Evolutionary conservation across 495 filamentous ascomycete species (phyloP).

Genomic region (Jackrogersella multiformis): DNA sequence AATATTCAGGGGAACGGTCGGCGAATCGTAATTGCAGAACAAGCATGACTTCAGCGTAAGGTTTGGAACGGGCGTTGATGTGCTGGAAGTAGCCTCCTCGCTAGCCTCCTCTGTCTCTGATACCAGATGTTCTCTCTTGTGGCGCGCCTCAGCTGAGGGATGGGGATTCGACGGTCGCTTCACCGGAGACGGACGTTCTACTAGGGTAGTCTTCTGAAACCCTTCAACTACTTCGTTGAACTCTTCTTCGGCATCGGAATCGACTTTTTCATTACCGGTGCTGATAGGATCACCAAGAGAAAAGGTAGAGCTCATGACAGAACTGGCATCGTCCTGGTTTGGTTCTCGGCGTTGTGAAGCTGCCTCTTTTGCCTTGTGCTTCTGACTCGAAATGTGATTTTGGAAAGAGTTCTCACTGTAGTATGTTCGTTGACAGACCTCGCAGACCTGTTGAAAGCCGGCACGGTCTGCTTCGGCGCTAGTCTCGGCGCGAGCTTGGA

Average conservation of each 20-base stretch:
- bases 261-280: slow-evolving; percentile 58
- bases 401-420: slow-evolving; percentile 95
- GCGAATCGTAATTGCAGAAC: slow-evolving; percentile 87
- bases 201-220: slow-evolving; percentile 75
- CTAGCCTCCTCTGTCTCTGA: slow-evolving; percentile 43
- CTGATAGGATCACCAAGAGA: slow-evolving; percentile 84
- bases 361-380: slow-evolving; percentile 77
- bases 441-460: slow-evolving; percentile 84
- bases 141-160: slow-evolving; percentile 58
- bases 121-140: slow-evolving; percentile 50
- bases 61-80: slow-evolving; percentile 47
- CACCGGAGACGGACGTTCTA: slow-evolving; percentile 65
- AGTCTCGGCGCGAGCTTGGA: slow-evolving; percentile 87
- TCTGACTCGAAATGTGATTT: slow-evolving; percentile 92
- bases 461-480: slow-evolving; percentile 87
- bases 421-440: slow-evolving; percentile 88
- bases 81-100: slow-evolving; percentile 48
- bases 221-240: slow-evolving; percentile 80
- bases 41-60: slow-evolving; percentile 74
- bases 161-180: slow-evolving; percentile 66
- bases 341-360: slow-evolving; percentile 43
- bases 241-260: slow-evolving; percentile 74
- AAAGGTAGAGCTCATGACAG: slow-evolving; percentile 89
- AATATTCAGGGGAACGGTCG: slow-evolving; percentile 75
- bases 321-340: slow-evolving; percentile 76